A percentile compares a stretch with the other conserved stretches of the same genome.
These are phyloP conservation scores for Trichosporon sp. DNA, from an alignment of 1,284 basidiomycete species.

Conservation along the genomic window DNA sequence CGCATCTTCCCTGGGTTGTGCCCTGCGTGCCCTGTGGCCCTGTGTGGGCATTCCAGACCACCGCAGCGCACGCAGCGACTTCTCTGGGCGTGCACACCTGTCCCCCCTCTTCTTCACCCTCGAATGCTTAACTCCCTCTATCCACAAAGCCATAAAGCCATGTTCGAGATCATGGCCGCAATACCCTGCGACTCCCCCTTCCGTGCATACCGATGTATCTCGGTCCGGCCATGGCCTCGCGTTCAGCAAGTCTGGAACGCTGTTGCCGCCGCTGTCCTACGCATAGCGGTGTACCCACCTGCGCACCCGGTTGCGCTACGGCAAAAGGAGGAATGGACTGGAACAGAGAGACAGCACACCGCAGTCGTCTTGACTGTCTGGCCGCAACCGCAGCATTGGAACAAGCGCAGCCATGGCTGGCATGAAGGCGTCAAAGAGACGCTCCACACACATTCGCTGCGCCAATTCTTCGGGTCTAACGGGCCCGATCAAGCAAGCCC, in stretches of 20 bases:
- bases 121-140: constrained; percentile 1
- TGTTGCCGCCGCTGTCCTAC: too few species aligned
- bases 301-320: too few species aligned
- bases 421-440: not conserved
- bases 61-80: too few species aligned
- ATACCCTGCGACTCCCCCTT: not conserved
- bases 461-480: not conserved
- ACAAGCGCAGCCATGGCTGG: constrained; percentile 8
- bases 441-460: not conserved
- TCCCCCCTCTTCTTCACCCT: not conserved
- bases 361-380: not conserved
- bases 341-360: too few species aligned
- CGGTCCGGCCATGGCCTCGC: too few species aligned
- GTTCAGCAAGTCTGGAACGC: too few species aligned
- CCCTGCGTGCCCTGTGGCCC: not conserved
- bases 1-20: not conserved
- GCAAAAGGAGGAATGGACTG: too few species aligned
- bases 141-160: not conserved
- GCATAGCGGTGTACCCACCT: too few species aligned
- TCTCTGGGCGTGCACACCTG: not conserved
- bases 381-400: not conserved
- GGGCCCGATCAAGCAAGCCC: not conserved
- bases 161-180: not conserved
- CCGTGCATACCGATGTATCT: not conserved
- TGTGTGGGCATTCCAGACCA: not conserved